Base-by-base conservation (phyloP, 2,329 filamentous ascomycete genomes). In the Claviceps capensis region DNA sequence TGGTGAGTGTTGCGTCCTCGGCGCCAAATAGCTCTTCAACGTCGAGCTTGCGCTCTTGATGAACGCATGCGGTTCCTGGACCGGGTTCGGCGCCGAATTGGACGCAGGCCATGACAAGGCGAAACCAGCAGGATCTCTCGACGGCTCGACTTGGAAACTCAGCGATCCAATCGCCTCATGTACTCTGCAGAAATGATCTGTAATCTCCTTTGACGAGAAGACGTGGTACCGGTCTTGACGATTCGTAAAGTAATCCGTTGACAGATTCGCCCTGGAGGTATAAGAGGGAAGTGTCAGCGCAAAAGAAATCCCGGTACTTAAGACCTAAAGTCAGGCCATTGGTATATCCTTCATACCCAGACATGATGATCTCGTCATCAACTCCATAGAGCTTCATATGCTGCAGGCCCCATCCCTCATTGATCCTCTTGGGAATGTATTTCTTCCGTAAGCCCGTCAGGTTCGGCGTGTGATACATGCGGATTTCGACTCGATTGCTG, bases 321-420 rank as follows among this genome's bases (percentile, higher is more conserved):
- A 4, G 4, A 34, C 30, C 9, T 9, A 11, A 16, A 43, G 19
- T 14, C 11, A 43, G 6, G 11, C 2, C 42, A 14, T 6, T 4
- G n/a, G 22, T 36, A 8, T 36, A 19, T 13, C 4, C 9, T 22
- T 5, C 19, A 49, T 76, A 88, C 80, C 89, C 90, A 7, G 90
- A 95, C 61, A 98, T 80, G 57, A 98, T 91, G 53, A 98, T 85
- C 66, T 95, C 89, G 62, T 98, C 89, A 61, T 98, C 93, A 22
- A 95, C 73, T 0, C 93, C 93, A 60, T 98, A 98, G 0, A 98
- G 74, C 75, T 98, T 98, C 91, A 98, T 98, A 64, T 98, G 93
- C 65, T 98, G 93, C 55, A 98, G 70, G 1, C 93, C 93, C 93
- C 93, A 98, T 17, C 93, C 93, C 69, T 98, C 93, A 60, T 98